Evolutionary conservation across 2,329 filamentous ascomycete genomes (phyloP), one percentile per base, ranked within the genome.

Genomic region (Xylariaceae sp.): DNA sequence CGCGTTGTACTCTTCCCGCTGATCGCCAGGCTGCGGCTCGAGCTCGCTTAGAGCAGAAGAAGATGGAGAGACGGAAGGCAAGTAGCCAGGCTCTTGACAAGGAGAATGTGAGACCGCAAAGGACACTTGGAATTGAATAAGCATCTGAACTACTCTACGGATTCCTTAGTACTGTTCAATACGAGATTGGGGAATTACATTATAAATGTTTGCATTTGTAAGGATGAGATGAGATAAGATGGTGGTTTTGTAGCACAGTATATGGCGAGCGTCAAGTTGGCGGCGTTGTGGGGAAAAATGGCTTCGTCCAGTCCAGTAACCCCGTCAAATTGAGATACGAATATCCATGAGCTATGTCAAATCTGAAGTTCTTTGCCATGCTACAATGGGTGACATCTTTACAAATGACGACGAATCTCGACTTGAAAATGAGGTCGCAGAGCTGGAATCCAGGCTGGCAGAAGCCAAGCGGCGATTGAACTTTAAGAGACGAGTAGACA

Each of bases 11-110:
- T 2, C 63, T 84, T 10, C 74, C 81, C 7, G 76, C 79, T 3
- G 78, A 81, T 44, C 74, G 82, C 27, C 74, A 75, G 39, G 78
- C 80, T 6, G 81, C 81, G 1, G 82, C 81, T 9, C 72, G 82
- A 45, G 82, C 81, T 35, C 72, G 81, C 6, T 75, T 85, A 11
- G 77, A 83, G 66, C 74, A 77, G 66, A 76, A 80, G 63, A 78
- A 76, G 64, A 75, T 76, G n/a, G 77, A 82, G 66, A 79, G 80
- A 65, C 73, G 72, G 64, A 70, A 69, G 50, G 50, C 54, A 23
- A 46, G 48, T 32, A 54, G 55, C 10, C 49, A 41, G 20, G 44
- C 18, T 40, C 56, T 63, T 10, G 60, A 68, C 40, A 68, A 83
- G 73, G 81, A 83, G 70, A 83, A 84, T 63, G 57, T 80, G 56